Evolutionary conservation across 441 rosid genomes (phyloP).

Genomic region (Croton laevigatus): DNA sequence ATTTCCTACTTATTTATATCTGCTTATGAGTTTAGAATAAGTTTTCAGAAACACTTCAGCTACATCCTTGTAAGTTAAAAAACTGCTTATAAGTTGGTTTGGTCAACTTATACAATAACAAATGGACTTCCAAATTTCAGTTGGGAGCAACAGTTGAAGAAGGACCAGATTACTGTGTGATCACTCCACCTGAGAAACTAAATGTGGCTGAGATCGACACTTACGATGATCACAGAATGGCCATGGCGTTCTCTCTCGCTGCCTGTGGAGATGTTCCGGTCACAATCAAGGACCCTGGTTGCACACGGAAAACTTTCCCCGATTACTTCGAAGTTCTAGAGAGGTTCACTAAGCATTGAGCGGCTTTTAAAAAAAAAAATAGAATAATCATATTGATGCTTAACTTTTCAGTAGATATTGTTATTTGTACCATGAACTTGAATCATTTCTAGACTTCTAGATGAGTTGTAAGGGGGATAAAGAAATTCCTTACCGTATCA

Average conservation of each 20-base stretch:
- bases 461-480: neutral
- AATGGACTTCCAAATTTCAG: slow-evolving; percentile 33
- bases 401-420: slow-evolving; percentile 9
- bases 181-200: slow-evolving; percentile 87
- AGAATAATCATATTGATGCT: too few relatives aligned
- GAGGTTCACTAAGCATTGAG: slow-evolving; percentile 60
- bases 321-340: slow-evolving; percentile 90
- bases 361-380: neutral
- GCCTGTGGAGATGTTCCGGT: slow-evolving; percentile 95
- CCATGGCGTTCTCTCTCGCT: slow-evolving; percentile 97
- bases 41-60: too few relatives aligned
- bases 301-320: slow-evolving; percentile 94
- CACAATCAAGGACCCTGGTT: slow-evolving; percentile 88
- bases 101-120: neutral
- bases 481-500: neutral
- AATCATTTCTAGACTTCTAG: neutral
- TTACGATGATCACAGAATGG: slow-evolving; percentile 97
- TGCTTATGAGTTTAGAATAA: too few relatives aligned
- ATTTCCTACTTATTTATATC: too few relatives aligned
- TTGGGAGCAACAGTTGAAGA: slow-evolving; percentile 96
- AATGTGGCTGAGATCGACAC: slow-evolving; percentile 80
- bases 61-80: too few relatives aligned
- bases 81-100: too few relatives aligned
- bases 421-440: slow-evolving; percentile 3
- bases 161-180: slow-evolving; percentile 92